Conservation (phyloP, 768 basidiomycete species). For the Macrolepiota dolichaula region DNA sequence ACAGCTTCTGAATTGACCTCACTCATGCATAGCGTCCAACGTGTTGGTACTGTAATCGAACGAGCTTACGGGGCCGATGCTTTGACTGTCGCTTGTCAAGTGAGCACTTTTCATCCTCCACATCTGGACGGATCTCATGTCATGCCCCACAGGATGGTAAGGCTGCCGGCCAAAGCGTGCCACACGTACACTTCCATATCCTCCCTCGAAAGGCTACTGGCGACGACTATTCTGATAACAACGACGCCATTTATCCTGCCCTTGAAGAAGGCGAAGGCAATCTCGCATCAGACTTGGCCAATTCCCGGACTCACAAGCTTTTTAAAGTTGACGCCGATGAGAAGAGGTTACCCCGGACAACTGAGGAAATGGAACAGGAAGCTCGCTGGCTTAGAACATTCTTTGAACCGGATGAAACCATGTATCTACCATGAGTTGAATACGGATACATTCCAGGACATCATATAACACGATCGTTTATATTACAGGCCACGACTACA, state of each 20-base stretch:
- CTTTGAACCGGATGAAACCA: slow-evolving; percentile 31
- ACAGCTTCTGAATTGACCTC: slow-evolving; percentile 68
- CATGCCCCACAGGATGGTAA: slow-evolving; percentile 65
- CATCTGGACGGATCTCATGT: not conserved
- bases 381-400: slow-evolving; percentile 64
- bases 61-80: slow-evolving; percentile 78
- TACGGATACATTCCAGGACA: not conserved
- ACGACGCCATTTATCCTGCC: slow-evolving; percentile 77
- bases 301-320: slow-evolving; percentile 25
- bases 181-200: slow-evolving; percentile 96
- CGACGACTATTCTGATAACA: slow-evolving; percentile 59
- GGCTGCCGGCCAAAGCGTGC: slow-evolving; percentile 76
- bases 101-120: slow-evolving; percentile 20
- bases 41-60: slow-evolving; percentile 78
- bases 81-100: slow-evolving; percentile 90
- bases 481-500: not conserved
- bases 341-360: slow-evolving; percentile 52
- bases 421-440: not conserved
- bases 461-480: not conserved
- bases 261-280: slow-evolving; percentile 63
- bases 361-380: slow-evolving; percentile 80
- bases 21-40: slow-evolving; percentile 76
- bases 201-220: slow-evolving; percentile 75
- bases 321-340: slow-evolving; percentile 72
- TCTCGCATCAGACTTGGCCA: slow-evolving; percentile 38